phyloP scores from a whole-genome alignment of 1,139 yeast genomes.

The Entelexis paramagnoliae region DNA sequence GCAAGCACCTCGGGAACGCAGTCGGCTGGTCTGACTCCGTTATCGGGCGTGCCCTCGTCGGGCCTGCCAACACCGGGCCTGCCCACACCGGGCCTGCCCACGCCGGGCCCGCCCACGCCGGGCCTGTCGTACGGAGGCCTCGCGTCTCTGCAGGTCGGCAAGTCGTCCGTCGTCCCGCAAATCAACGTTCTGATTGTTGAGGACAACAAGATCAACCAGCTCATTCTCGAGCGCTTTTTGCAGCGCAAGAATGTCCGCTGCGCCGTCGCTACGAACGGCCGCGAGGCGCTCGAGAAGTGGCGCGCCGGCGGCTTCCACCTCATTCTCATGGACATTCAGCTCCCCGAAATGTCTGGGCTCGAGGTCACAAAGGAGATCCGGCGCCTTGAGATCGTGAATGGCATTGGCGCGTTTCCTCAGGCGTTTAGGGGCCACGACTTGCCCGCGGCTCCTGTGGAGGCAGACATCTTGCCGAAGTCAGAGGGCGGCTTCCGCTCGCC shows the following conservation, averaged over 20 bases:
- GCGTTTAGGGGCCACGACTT: constrained; percentile 15
- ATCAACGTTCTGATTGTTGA: constrained; percentile 88
- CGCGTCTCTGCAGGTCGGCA: constrained; percentile 13
- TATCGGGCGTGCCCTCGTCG: background rate
- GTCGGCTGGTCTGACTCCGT: background rate
- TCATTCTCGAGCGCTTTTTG: constrained; percentile 84
- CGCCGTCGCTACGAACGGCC: constrained; percentile 80
- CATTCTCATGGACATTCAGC: constrained; percentile 88
- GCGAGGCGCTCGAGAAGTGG: constrained; percentile 90
- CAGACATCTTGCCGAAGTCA: constrained; percentile 39
- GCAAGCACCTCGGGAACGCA: no score
- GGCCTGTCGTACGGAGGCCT: background rate
- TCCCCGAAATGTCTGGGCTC: constrained; percentile 87
- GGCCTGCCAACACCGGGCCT: no score
- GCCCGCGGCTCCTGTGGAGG: constrained; percentile 39
- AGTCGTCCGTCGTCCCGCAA: constrained; percentile 43
- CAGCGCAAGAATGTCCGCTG: constrained; percentile 77
- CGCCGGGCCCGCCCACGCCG: no score
- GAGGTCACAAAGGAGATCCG: constrained; percentile 88
- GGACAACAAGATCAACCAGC: constrained; percentile 89
- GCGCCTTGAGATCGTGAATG: constrained; percentile 64
- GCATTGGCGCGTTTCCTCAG: constrained; percentile 66
- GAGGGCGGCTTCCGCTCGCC: constrained; percentile 59
- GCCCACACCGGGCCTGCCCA: no score
- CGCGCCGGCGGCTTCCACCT: constrained; percentile 82